Evolutionary conservation across 2,329 filamentous ascomycete species (phyloP).

Genomic region (Neonectria coccinea): DNA sequence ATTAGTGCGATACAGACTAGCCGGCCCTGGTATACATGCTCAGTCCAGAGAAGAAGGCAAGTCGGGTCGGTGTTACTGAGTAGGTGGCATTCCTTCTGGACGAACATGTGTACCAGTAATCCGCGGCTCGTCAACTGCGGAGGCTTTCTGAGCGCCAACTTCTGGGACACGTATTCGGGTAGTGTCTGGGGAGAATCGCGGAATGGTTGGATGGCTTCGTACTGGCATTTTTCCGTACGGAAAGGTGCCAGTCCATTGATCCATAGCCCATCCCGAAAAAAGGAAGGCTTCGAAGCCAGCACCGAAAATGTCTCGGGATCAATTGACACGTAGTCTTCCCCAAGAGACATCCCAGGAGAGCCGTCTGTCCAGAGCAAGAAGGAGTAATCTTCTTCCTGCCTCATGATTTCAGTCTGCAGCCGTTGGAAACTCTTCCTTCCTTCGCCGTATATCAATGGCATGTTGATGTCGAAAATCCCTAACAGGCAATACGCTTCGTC

Average conservation of each 20-base stretch:
- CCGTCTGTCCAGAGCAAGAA: not conserved
- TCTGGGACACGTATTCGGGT: not conserved
- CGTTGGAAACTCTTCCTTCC: slow-evolving; percentile 22
- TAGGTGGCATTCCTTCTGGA: not conserved
- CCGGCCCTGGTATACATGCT: not conserved
- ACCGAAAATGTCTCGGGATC: not conserved
- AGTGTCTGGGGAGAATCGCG: not conserved
- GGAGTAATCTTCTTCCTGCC: not conserved
- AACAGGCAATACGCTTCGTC: slow-evolving; percentile 40
- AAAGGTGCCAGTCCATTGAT: not conserved
- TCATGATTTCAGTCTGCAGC: slow-evolving; percentile 18
- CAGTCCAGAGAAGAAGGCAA: not conserved
- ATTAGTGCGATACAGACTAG: not conserved
- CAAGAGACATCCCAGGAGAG: too few relatives aligned
- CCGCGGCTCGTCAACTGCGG: not conserved
- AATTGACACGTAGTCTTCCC: too few relatives aligned
- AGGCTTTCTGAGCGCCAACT: not conserved
- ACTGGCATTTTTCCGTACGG: not conserved
- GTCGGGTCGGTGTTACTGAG: too few relatives aligned
- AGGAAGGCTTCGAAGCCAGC: not conserved
- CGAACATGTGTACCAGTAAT: not conserved
- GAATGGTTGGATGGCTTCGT: not conserved
- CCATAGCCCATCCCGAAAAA: not conserved
- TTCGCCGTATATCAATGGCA: slow-evolving; percentile 39
- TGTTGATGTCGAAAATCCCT: slow-evolving; percentile 39